Evolutionary conservation across 352 stramenopile genomes (phyloP).

Genomic region (Phytopythium oedochilum): DNA sequence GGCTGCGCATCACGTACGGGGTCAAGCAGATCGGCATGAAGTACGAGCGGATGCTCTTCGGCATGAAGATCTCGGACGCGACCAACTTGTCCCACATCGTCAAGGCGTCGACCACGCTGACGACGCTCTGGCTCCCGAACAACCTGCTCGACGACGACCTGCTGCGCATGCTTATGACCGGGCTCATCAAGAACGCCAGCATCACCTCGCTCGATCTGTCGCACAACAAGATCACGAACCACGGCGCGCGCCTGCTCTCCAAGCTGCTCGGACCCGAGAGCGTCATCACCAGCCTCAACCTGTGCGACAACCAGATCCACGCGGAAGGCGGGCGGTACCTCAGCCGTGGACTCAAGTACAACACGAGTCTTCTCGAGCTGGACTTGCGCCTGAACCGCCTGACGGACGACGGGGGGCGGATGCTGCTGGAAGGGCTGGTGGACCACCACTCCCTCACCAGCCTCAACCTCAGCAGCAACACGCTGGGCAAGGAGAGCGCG

Average conservation of each 20-base stretch:
- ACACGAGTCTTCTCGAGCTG: constrained; percentile 85
- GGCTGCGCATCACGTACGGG: constrained; percentile 81
- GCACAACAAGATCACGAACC: constrained; percentile 95
- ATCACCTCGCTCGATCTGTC: constrained; percentile 92
- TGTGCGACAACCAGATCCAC: constrained; percentile 93
- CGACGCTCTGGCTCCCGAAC: constrained; percentile 80
- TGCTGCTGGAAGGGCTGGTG: constrained; percentile 84
- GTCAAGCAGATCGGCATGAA: constrained; percentile 93
- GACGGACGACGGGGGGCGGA: constrained; percentile 85
- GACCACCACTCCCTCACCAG: constrained; percentile 60
- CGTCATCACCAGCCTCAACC: constrained; percentile 86
- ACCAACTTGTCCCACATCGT: constrained; percentile 87
- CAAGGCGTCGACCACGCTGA: constrained; percentile 82
- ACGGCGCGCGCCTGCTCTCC: constrained; percentile 84
- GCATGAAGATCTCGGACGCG: constrained; percentile 94
- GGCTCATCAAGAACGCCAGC: constrained; percentile 89
- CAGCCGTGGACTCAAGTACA: constrained; percentile 87
- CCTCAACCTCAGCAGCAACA: constrained; percentile 88
- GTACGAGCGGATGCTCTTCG: constrained; percentile 93
- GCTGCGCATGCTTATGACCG: constrained; percentile 92
- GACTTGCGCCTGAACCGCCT: constrained; percentile 91
- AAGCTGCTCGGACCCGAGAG: constrained; percentile 88
- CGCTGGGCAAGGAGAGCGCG: constrained; percentile 64
- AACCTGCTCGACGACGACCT: constrained; percentile 93
- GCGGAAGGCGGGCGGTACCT: constrained; percentile 89